A percentile compares a stretch with the other conserved stretches of the same genome.
phyloP scores from a whole-genome alignment of 768 basidiomycete genomes.

The Tubosaeta brunneosetosa region DNA sequence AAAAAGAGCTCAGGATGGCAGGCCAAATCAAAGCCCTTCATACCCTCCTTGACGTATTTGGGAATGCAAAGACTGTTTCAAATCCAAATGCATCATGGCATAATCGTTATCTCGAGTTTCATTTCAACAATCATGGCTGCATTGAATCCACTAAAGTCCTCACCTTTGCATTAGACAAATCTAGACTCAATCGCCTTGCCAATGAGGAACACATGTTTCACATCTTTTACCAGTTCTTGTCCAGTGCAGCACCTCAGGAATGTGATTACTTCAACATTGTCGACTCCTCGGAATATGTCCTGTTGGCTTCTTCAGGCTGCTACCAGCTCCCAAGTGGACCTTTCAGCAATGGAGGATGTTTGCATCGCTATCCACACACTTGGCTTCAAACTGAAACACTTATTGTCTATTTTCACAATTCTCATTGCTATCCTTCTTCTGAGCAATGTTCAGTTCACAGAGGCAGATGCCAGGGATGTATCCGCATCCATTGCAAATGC shows the following conservation, averaged over 20 bases:
- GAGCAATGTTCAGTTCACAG: conserved; percentile 75
- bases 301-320: conserved; percentile 81
- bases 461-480: conserved; percentile 62
- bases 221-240: conserved; percentile 45
- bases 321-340: conserved; percentile 86
- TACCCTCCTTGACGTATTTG: conserved; percentile 84
- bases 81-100: conserved; percentile 87
- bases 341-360: conserved; percentile 81
- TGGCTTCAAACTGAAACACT: conserved; percentile 89
- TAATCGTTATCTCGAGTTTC: conserved; percentile 74
- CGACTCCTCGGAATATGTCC: conserved; percentile 78
- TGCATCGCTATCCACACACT: conserved; percentile 75
- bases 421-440: conserved; percentile 78
- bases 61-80: conserved; percentile 76
- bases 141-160: conserved; percentile 71
- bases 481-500: conserved; percentile 53
- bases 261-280: conserved; percentile 72
- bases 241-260: conserved; percentile 78
- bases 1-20: conserved; percentile 63
- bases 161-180: conserved; percentile 83
- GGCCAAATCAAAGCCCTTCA: conserved; percentile 73
- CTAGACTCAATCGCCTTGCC: conserved; percentile 62
- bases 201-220: conserved; percentile 70
- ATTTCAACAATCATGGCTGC: conserved; percentile 75
- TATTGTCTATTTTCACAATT: conserved; percentile 73